Conservation (phyloP, 805 yeast genomes). For the Cephaloascus albidus region DNA sequence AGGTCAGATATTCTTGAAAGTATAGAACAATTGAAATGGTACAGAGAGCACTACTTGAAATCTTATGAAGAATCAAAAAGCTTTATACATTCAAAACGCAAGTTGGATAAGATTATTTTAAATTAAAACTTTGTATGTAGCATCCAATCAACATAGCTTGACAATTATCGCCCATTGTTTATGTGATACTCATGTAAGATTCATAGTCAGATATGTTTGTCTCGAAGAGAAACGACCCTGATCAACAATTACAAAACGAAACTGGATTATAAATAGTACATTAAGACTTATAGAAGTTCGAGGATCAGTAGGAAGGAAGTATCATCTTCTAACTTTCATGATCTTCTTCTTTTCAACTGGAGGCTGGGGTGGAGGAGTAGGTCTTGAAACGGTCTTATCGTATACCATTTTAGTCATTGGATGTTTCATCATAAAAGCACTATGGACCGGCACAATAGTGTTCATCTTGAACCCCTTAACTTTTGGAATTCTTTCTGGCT, state of each 20-base stretch:
- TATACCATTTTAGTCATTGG: slow-evolving; percentile 72
- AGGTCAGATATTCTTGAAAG: slow-evolving; percentile 82
- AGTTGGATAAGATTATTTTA: too few relatives aligned
- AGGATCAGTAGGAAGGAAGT: too few relatives aligned
- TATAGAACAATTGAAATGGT: slow-evolving; percentile 75
- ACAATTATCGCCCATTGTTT: too few relatives aligned
- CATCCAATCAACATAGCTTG: too few relatives aligned
- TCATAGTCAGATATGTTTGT: too few relatives aligned
- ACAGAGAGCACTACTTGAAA: slow-evolving; percentile 53
- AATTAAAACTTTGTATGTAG: too few relatives aligned
- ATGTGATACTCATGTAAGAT: too few relatives aligned
- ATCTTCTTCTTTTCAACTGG: slow-evolving; percentile 46
- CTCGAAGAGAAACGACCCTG: too few relatives aligned
- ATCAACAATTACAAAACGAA: too few relatives aligned
- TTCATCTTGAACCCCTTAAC: slow-evolving; percentile 88
- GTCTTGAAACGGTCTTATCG: slow-evolving; percentile 34
- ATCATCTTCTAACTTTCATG: slow-evolving; percentile 49
- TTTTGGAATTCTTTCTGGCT: slow-evolving; percentile 53
- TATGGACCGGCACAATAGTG: slow-evolving; percentile 80
- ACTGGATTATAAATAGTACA: too few relatives aligned
- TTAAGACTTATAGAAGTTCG: too few relatives aligned
- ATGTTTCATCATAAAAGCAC: slow-evolving; percentile 71
- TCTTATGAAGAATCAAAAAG: slow-evolving; percentile 8
- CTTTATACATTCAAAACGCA: too few relatives aligned
- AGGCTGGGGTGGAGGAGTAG: slow-evolving; percentile 30